phyloP scores from a whole-genome alignment of 2,329 filamentous ascomycete genomes.

The Drechslera avenae region DNA sequence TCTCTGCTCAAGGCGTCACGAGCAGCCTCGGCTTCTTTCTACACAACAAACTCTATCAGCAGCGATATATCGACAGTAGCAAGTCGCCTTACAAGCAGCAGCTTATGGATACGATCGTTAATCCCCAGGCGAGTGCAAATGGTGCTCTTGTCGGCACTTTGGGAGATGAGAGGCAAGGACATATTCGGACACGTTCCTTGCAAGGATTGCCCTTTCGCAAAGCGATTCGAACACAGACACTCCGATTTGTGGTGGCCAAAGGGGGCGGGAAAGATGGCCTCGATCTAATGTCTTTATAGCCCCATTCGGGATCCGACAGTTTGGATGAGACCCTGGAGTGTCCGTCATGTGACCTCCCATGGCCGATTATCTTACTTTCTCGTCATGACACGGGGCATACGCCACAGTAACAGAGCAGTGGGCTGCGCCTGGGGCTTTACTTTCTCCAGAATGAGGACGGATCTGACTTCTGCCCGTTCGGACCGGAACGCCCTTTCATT shows the following conservation, averaged over 20 bases:
- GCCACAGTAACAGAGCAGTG: constrained; percentile 23
- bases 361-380: constrained; percentile 25
- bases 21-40: constrained; percentile 53
- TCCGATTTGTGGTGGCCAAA: background rate
- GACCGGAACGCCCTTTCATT: constrained; percentile 29
- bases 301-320: constrained; percentile 7
- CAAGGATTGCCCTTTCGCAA: constrained; percentile 1
- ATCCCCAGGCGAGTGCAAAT: constrained; percentile 52
- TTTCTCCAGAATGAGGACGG: constrained; percentile 11
- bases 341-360: constrained; percentile 32
- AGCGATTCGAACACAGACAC: background rate
- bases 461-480: constrained; percentile 23
- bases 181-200: constrained; percentile 16
- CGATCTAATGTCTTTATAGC: constrained; percentile 29
- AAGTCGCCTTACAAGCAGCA: constrained; percentile 51
- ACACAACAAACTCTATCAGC: constrained; percentile 8
- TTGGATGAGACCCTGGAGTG: constrained; percentile 12
- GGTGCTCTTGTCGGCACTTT: constrained; percentile 53
- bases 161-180: constrained; percentile 41
- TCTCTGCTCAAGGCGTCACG: constrained; percentile 50
- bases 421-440: constrained; percentile 22
- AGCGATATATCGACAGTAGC: background rate
- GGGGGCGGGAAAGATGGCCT: background rate
- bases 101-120: constrained; percentile 49
- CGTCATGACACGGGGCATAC: constrained; percentile 24